Conservation (phyloP, 331 rosid genomes). For the Ulmus americana region DNA sequence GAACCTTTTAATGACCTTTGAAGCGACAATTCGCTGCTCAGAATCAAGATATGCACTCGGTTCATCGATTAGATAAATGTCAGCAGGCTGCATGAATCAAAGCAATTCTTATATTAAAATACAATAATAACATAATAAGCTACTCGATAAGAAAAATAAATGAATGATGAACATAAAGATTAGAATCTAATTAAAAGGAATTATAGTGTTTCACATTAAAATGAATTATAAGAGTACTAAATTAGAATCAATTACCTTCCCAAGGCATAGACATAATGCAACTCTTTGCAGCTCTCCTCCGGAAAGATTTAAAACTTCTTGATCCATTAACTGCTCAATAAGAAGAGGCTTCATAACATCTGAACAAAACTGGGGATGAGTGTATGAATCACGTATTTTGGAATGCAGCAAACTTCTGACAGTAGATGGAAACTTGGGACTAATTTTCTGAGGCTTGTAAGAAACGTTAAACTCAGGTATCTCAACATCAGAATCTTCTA, state of each 20-base stretch:
- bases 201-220: neutral
- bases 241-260: slow-evolving; percentile 55
- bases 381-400: slow-evolving; percentile 78
- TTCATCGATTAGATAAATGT: slow-evolving; percentile 88
- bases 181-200: neutral
- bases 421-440: slow-evolving; percentile 76
- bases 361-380: slow-evolving; percentile 84
- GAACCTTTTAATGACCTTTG: slow-evolving; percentile 94
- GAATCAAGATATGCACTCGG: slow-evolving; percentile 99
- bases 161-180: too few relatives aligned
- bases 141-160: too few relatives aligned
- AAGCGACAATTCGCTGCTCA: slow-evolving; percentile 93
- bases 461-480: slow-evolving; percentile 96
- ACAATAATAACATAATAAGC: neutral
- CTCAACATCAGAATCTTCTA: slow-evolving; percentile 68
- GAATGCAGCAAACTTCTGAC: slow-evolving; percentile 70
- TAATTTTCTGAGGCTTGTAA: slow-evolving; percentile 95
- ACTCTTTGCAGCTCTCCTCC: slow-evolving; percentile 99
- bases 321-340: slow-evolving; percentile 95
- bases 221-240: neutral
- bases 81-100: slow-evolving; percentile 74
- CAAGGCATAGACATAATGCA: slow-evolving; percentile 93
- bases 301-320: slow-evolving; percentile 92
- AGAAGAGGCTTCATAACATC: slow-evolving; percentile 99
- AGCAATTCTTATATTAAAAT: neutral